Base-by-base conservation (phyloP, 2,329 filamentous ascomycete genomes). In the Nemania bipapillata region DNA sequence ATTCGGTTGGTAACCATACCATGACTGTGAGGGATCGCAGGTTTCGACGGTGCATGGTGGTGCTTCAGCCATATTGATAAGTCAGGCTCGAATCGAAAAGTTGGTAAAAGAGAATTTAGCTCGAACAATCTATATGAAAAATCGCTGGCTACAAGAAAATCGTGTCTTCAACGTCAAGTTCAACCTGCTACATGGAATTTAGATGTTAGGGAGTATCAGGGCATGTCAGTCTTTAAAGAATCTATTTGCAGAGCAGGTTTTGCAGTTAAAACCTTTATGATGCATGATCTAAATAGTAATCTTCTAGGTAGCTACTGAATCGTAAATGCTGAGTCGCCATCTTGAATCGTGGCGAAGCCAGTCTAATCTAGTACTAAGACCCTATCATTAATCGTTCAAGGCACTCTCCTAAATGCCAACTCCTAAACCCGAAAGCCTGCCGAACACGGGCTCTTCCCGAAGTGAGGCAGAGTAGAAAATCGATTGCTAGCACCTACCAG, bases 1-100 rank as follows among this genome's bases (percentile, higher is more conserved):
- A 28, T 67, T 63, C 7, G 65, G 65, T 53, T 61, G 52, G 47
- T 67, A 67, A 11, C 65, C 65, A 59, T 67, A 67, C 54, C 54
- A 57, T 28, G 35, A 57, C 22, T 42, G 35, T 3, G 35, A 40
- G n/a, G 22, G 20, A 28, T 57, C 54, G 35, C 35, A 57, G 9
- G 54, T 57, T 35, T 57, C n/a, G 20, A 57, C 37, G 22, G 35
- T 57, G 9, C 53, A 55, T 20, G 17, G 32, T 55, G 32, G 4
- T 22, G 17, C n/a, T 20, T 55, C 53, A 22, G 53, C 32, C 53
- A 55, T 55, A 40, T 55, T 8, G 28, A n/a, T n/a, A 40, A 32
- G 30, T 24, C 20, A 6, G 35, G 8, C 24, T 20, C n/a, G 30
- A 37, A n/a, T 37, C n/a, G 15, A 55, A 55, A 22, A n/a, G 7